Evolutionary conservation across 2,329 filamentous ascomycete species (phyloP).

Genomic region (Aspergillus niger): DNA sequence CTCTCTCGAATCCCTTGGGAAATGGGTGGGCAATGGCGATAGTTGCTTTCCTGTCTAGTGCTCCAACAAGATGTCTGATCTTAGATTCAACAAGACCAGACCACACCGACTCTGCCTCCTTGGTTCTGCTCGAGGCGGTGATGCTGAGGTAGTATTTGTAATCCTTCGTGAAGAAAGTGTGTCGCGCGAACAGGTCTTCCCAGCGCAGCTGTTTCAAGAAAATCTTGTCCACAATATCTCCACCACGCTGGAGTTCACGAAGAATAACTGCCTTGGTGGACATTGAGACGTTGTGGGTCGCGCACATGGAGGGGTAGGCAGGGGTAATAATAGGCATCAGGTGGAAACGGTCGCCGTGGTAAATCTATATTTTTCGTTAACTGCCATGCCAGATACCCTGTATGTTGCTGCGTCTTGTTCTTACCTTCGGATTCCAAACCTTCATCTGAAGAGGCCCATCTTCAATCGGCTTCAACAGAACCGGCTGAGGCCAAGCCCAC

Average conservation of each 20-base stretch:
- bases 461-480: constrained; percentile 85
- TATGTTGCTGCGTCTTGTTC: constrained; percentile 19
- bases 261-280: constrained; percentile 85
- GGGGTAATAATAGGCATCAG: constrained; percentile 98
- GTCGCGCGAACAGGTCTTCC: constrained; percentile 85
- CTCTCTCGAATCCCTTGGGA: constrained; percentile 86
- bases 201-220: constrained; percentile 74
- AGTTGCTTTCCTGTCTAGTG: constrained; percentile 75
- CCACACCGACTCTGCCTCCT: constrained; percentile 84
- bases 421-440: constrained; percentile 90
- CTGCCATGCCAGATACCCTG: background rate
- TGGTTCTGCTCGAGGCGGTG: constrained; percentile 76
- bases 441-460: constrained; percentile 77
- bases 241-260: constrained; percentile 75
- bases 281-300: constrained; percentile 87
- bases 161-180: constrained; percentile 88
- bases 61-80: constrained; percentile 79
- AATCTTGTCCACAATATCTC: constrained; percentile 76
- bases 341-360: constrained; percentile 78
- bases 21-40: constrained; percentile 87
- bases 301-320: constrained; percentile 96
- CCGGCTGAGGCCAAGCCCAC: constrained; percentile 94
- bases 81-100: constrained; percentile 93
- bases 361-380: constrained; percentile 58
- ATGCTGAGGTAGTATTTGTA: constrained; percentile 97